These are phyloP conservation scores for Trichoderma endophyticum DNA, from an alignment of 2,329 filamentous ascomycete genomes.

Conservation along the genomic window DNA sequence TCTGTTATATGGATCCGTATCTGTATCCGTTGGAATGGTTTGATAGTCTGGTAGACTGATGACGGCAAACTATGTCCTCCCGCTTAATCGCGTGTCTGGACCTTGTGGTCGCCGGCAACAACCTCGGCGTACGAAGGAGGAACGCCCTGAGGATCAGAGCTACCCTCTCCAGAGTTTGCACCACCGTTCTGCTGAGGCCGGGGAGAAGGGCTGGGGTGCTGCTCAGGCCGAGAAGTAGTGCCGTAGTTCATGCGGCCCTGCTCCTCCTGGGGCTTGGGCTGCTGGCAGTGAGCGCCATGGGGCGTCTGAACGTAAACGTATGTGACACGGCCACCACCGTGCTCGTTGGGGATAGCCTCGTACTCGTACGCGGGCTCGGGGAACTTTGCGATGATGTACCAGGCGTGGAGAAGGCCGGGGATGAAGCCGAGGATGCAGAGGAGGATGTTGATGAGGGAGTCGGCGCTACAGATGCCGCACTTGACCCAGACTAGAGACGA, in stretches of 20 bases:
- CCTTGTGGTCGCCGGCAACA: slow-evolving; percentile 85
- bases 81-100: slow-evolving; percentile 56
- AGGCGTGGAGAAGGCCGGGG: slow-evolving; percentile 87
- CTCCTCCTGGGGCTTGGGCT: slow-evolving; percentile 22
- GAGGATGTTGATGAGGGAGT: slow-evolving; percentile 92
- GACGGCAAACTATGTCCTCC: background rate
- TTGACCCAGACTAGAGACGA: slow-evolving; percentile 88
- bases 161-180: slow-evolving; percentile 40
- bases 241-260: slow-evolving; percentile 45
- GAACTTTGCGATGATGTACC: slow-evolving; percentile 95
- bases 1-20: background rate
- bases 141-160: slow-evolving; percentile 34
- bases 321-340: slow-evolving; percentile 59
- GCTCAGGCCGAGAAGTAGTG: slow-evolving; percentile 26
- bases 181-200: slow-evolving; percentile 32
- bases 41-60: background rate
- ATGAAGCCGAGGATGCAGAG: slow-evolving; percentile 77
- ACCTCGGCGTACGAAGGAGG: slow-evolving; percentile 90
- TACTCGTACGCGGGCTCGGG: slow-evolving; percentile 74
- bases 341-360: slow-evolving; percentile 50
- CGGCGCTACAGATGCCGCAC: slow-evolving; percentile 84
- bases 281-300: slow-evolving; percentile 36
- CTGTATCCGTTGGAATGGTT: background rate
- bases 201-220: background rate
- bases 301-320: slow-evolving; percentile 71